phyloP scores from a whole-genome alignment of 106 monocot species.

The Agapanthus africanus region DNA sequence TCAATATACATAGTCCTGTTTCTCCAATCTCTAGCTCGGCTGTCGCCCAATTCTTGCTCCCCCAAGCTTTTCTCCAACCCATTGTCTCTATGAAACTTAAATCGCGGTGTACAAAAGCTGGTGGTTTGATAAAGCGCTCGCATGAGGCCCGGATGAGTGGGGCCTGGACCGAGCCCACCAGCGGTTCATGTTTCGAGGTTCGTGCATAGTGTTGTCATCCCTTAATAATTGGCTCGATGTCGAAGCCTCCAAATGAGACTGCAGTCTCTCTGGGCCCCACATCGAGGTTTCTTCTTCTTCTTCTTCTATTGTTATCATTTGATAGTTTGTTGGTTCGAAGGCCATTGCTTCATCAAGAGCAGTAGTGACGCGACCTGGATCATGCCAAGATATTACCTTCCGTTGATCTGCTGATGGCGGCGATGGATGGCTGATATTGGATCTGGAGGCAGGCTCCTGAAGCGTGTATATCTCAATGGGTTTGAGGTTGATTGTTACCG shows the following conservation, averaged over 20 bases:
- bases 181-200: constrained; percentile 3
- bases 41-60: constrained; percentile 9
- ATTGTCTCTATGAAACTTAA: constrained; percentile 27
- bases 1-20: constrained; percentile 16
- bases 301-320: constrained; percentile 17
- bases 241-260: constrained; percentile 46
- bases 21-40: constrained; percentile 1
- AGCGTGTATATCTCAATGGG: no score
- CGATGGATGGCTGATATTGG: no score
- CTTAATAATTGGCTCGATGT: constrained; percentile 41
- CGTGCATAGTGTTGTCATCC: constrained; percentile 14
- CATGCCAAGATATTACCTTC: no score
- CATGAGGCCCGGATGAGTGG: constrained; percentile 1
- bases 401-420: no score
- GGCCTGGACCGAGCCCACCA: constrained; percentile 48
- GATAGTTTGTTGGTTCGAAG: neutral
- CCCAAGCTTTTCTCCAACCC: constrained; percentile 15
- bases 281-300: no score
- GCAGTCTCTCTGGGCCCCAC: constrained; percentile 31
- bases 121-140: constrained; percentile 45
- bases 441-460: no score
- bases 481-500: no score
- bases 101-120: constrained; percentile 14
- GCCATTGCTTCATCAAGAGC: neutral
- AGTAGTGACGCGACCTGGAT: no score